Evolutionary conservation across 2,329 filamentous ascomycete species (phyloP).

Genomic region (Nigrospora oryzae): DNA sequence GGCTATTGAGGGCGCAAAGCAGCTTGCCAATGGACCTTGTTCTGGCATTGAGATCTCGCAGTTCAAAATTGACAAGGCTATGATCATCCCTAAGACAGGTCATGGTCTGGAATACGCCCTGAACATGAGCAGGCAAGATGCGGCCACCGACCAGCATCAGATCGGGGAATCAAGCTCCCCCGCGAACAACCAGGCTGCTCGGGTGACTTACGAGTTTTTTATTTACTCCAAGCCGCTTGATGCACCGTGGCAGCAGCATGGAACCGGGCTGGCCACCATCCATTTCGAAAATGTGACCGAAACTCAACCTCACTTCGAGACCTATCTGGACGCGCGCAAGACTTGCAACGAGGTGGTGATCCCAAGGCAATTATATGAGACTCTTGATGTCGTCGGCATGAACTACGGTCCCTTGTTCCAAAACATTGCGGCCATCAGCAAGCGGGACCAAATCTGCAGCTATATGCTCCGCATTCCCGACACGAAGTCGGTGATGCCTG

Average conservation of each 20-base stretch:
- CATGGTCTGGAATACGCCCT: conserved; percentile 43
- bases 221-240: conserved; percentile 37
- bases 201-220: conserved; percentile 24
- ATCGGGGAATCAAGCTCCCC: conserved; percentile 7
- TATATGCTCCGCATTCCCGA: conserved; percentile 34
- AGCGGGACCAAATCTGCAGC: conserved; percentile 22
- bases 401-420: conserved; percentile 42
- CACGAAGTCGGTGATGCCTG: conserved; percentile 44
- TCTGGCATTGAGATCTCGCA: conserved; percentile 34
- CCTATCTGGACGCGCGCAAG: conserved; percentile 5
- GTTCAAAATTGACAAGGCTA: conserved; percentile 39
- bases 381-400: conserved; percentile 40
- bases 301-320: conserved; percentile 12
- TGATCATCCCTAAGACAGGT: conserved; percentile 36
- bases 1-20: conserved; percentile 36
- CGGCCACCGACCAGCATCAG: not conserved
- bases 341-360: conserved; percentile 24
- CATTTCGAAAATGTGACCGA: not conserved
- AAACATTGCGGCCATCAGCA: conserved; percentile 31
- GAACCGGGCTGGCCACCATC: conserved; percentile 8
- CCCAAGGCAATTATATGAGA: conserved; percentile 40
- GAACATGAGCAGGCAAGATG: conserved; percentile 24
- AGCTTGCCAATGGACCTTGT: conserved; percentile 19
- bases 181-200: not conserved
- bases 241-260: conserved; percentile 33